These are phyloP conservation scores for Pseudozyma sp. DNA, from an alignment of 1,284 basidiomycete species.

Conservation along the genomic window DNA sequence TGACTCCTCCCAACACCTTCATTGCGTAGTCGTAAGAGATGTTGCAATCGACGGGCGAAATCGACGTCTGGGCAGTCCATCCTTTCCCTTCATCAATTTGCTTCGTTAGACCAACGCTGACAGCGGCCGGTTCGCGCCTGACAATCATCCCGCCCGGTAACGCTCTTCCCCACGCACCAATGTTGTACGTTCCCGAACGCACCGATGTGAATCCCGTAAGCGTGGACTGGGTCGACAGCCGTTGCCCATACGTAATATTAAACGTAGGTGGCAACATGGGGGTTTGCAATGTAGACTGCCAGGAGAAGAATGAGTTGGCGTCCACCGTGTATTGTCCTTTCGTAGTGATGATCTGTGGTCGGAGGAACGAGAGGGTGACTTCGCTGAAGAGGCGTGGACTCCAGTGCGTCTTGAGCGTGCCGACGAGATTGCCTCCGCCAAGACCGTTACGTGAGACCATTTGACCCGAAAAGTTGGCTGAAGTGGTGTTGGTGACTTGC, in stretches of 20 bases:
- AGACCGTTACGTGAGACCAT: conserved; percentile 69
- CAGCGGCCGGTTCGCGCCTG: conserved; percentile 48
- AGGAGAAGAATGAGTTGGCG: conserved; percentile 69
- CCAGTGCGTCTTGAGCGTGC: conserved; percentile 77
- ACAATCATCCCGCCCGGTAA: conserved; percentile 23
- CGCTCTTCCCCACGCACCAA: conserved; percentile 70
- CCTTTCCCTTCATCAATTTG: conserved; percentile 48
- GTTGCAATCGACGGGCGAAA: conserved; percentile 53
- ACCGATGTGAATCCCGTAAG: conserved; percentile 65
- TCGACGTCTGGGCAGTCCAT: conserved; percentile 57
- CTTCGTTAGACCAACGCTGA: conserved; percentile 60
- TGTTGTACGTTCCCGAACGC: conserved; percentile 70
- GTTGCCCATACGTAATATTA: conserved; percentile 70
- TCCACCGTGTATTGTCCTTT: conserved; percentile 71
- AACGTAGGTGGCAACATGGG: conserved; percentile 69
- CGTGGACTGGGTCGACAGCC: conserved; percentile 61
- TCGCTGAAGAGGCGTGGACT: conserved; percentile 73
- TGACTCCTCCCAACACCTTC: conserved; percentile 70
- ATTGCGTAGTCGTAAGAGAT: conserved; percentile 70
- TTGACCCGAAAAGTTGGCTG: conserved; percentile 63
- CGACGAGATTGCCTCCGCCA: conserved; percentile 73
- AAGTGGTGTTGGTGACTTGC: conserved; percentile 44
- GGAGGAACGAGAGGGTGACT: conserved; percentile 69
- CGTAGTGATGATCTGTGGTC: conserved; percentile 70
- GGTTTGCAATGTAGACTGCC: conserved; percentile 60